Base-by-base conservation (phyloP, 2,329 filamentous ascomycete species). In the Nannizziopsis arthrosporioides region DNA sequence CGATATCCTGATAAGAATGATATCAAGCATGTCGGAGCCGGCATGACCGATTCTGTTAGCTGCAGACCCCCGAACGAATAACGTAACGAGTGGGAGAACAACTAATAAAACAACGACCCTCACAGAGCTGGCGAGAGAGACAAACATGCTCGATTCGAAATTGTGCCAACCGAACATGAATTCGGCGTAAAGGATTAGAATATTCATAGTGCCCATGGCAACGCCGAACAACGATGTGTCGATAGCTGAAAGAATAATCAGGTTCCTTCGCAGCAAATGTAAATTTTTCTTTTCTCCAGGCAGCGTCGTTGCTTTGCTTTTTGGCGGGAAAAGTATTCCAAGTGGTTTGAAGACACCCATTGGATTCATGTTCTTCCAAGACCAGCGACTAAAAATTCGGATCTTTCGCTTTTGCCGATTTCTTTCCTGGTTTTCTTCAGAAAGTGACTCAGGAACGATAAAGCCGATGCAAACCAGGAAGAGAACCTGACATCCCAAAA, bases 191-290 rank as follows among this genome's bases (percentile, higher is more conserved):
- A 94, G 77, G 48, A 96, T 74, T 15, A 92, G 73, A 32, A 95
- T 81, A n/a, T 82, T 79, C 52, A 86, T 80, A 0, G 81, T 77
- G 42, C 89, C 86, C 74, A 95, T 85, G 6, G 82, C 81, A 0
- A 88, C 77, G 17, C 86, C 84, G 52, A 95, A 83, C 55, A 93
- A 77, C 54, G 86, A 79, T 19, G 83, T 85, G 61, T 96, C 92
- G 48, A 89, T 81, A 5, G 80, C 71, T 1, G 88, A 84, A 7
- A 98, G 74, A 0, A 90, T 68, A 2, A 94, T 62, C n/a, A 98
- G 70, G 60, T 98, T 98, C 47, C 81, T 74, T 12, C 88, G 81
- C 27, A 94, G 68, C 1, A 74, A 66, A 32, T 69, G 55, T 58
- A 75, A 69, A 61, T 74, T 80, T 2, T 79, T 77, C 0, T 74